Evolutionary conservation across 2,329 filamentous ascomycete species (phyloP), one percentile per base, ranked within the genome.

Genomic region (Paraphoma sp.): DNA sequence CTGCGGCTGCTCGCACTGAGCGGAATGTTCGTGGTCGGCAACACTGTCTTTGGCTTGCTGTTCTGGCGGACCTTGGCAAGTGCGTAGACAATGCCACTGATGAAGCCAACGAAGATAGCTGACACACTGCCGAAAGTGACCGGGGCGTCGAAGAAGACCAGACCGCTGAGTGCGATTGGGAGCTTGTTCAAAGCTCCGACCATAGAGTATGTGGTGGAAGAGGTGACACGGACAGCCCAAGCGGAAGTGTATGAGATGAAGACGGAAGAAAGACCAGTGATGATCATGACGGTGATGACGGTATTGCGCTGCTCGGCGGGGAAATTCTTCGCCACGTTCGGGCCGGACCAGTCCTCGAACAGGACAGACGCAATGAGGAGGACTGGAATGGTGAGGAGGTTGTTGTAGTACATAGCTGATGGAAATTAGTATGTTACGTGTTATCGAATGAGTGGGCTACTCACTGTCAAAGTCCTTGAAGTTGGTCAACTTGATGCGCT

Each of bases 221-320:
- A 96, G 7, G 95, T 98, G 63, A 97, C 91, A 65, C 95, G 93
- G 63, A 99, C 96, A 76, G 95, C 98, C 95, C 95, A 99, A 38
- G 95, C 95, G 14, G 94, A 97, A 74, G 93, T 96, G 85, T 99
- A 99, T n/a, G 94, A 98, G 78, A 99, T 99, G 81, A 97, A 97
- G 72, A 98, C 93, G 48, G 93, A 91, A 36, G 89, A 93, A 51
- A 97, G 84, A 57, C 95, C 95, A 5, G 95, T 97, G 79, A 98
- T 90, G 71, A 98, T 81, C 91, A 98, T 97, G 72, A 93, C 91
- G 57, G 90, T 80, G 66, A 96, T 85, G 68, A 97, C 87, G 67
- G 83, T 86, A 78, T 92, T 95, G 69, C 93, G 90, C 33, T 87
- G 83, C 63, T 89, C 90, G n/a, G 81, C 68, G 2, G 95, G 95